Percentiles rank a stretch among this genome's conserved stretches.
Conservation (phyloP, 139 green algal genomes). For the Chlamydomonas incerta region DNA sequence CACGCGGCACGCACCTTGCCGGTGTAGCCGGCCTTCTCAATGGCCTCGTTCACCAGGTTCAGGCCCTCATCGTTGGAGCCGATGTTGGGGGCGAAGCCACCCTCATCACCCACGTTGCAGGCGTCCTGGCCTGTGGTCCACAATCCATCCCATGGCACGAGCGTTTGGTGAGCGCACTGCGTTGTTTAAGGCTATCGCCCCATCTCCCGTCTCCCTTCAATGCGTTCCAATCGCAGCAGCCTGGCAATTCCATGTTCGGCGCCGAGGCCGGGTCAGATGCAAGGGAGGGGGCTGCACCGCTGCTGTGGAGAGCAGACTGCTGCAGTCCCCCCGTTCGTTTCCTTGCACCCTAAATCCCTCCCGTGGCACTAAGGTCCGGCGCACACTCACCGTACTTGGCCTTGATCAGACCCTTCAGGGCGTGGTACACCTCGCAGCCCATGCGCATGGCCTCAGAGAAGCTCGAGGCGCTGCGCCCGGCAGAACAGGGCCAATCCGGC, state of each 20-base stretch:
- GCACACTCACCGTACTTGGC: conserved; percentile 94
- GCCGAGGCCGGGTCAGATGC: no score
- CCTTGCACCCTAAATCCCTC: no score
- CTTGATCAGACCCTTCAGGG: conserved; percentile 98
- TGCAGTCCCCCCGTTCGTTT: no score
- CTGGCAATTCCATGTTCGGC: no score
- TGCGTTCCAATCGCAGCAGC: no score
- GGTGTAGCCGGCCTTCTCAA: conserved; percentile 93
- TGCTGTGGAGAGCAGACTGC: no score
- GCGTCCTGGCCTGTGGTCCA: conserved; percentile 92
- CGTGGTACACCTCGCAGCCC: conserved; percentile 97
- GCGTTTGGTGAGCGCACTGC: no score
- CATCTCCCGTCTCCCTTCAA: no score
- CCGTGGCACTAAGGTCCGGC: no score
- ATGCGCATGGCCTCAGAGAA: conserved; percentile 97
- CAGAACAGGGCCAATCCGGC: conserved; percentile 38
- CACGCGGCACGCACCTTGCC: conserved; percentile 74
- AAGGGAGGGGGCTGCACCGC: no score
- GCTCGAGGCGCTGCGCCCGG: conserved; percentile 59
- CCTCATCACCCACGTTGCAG: conserved; percentile 99
- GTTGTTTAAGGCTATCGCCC: no score
- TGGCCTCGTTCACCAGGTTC: conserved; percentile 92
- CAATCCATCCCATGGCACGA: no score
- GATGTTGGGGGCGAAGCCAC: conserved; percentile 98
- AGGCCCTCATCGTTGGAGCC: conserved; percentile 95